A percentile compares a stretch with the other conserved stretches of the same genome.
Conservation (phyloP, 1,139 yeast genomes). For the Saccharomyces hybrid region DNA sequence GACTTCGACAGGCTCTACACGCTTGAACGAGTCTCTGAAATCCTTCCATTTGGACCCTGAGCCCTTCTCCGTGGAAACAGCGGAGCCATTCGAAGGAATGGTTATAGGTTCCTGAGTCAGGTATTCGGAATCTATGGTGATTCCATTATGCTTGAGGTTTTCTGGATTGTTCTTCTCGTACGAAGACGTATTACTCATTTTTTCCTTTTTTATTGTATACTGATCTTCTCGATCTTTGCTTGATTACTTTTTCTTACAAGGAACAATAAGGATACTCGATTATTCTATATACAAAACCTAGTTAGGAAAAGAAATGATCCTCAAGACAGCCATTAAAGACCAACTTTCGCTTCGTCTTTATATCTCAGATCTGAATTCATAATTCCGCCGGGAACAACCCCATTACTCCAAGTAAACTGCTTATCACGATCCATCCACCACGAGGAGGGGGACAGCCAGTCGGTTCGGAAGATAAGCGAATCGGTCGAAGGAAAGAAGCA, state of each 20-base stretch:
- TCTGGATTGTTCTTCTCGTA: not conserved
- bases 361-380: too few relatives aligned
- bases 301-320: too few relatives aligned
- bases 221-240: not conserved
- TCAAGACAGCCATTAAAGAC: too few relatives aligned
- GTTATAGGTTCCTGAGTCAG: conserved; percentile 8
- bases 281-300: too few relatives aligned
- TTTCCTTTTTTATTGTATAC: not conserved
- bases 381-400: too few relatives aligned
- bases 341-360: too few relatives aligned
- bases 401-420: too few relatives aligned
- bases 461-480: too few relatives aligned
- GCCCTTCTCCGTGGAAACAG: not conserved
- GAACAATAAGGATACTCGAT: not conserved
- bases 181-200: not conserved
- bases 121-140: conserved; percentile 7
- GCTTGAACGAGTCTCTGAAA: conserved; percentile 50
- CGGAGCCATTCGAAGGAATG: not conserved
- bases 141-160: not conserved
- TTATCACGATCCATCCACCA: too few relatives aligned
- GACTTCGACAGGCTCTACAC: conserved; percentile 47
- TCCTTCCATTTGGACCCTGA: conserved; percentile 32
- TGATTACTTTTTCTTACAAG: not conserved
- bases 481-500: too few relatives aligned
- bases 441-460: too few relatives aligned